Evolutionary conservation across 2,329 filamentous ascomycete species (phyloP), one percentile per base, ranked within the genome.

Genomic region (Bipolaris gigantea): DNA sequence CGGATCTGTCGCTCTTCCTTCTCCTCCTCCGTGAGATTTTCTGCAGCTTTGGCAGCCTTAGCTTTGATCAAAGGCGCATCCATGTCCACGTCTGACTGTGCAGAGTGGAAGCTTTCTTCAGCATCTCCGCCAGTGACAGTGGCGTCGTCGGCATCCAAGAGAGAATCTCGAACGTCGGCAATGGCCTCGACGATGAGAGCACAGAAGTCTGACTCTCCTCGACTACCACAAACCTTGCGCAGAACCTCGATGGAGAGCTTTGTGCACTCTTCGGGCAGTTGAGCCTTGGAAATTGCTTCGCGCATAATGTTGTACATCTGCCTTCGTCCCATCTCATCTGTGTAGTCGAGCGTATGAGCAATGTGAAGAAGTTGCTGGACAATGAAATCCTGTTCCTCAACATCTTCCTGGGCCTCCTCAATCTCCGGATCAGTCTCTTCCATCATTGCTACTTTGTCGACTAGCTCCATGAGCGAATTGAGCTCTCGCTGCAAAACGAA

Each of bases 341-440:
- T 92, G 75, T 97, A 99, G 75, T 99, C 94, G 46, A 97, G 83
- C 1, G 90, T 95, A 55, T 92, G 82, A 5, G 91, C 89, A 69
- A 99, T 96, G 65, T 97, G 89, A 33, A 99, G 85, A 53, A 99
- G 81, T 71, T 99, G 95, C 72, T 97, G 92, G 35, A 97, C 89
- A 58, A 97, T 89, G 65, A 99, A 99, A 73, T 97, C 93, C 64
- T 92, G 88, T 71, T 97, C 92, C 6, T 92, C 87, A 0, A 89
- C 89, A 62, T 95, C 89, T 66, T 95, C 90, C 56, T 92, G 89
- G 4, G 80, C 82, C 5, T 90, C 89, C 19, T 85, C 79, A 2
- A 77, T 82, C 4, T 87, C 84, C 15, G 60, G 49, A 33, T 81
- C 82, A 11, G 81, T 81, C 1, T 77, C 79, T 19, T 82, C 81